These are phyloP conservation scores for Yarrowia porcina DNA, from an alignment of 805 yeast species.

Conservation along the genomic window DNA sequence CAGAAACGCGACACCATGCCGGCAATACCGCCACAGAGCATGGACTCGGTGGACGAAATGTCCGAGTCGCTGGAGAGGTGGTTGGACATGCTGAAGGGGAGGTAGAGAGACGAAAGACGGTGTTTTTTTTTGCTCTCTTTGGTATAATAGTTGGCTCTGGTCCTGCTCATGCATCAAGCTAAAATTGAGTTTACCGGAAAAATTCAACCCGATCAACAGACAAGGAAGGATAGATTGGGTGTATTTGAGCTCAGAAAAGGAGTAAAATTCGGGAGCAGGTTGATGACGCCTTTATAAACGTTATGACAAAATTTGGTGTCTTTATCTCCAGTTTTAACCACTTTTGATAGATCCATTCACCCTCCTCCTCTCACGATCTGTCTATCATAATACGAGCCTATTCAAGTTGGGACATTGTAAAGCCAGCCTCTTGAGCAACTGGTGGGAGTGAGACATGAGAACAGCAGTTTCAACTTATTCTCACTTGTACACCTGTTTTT, in stretches of 20 bases:
- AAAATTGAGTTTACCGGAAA: neutral
- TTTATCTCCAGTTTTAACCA: no score
- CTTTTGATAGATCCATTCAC: no score
- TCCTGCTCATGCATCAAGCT: neutral
- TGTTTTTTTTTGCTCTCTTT: neutral
- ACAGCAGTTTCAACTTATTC: no score
- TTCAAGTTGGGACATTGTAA: neutral
- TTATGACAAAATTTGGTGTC: no score
- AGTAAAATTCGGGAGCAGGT: no score
- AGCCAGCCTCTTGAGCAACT: no score
- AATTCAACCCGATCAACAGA: neutral
- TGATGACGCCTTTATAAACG: no score
- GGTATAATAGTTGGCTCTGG: neutral
- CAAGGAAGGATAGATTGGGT: no score
- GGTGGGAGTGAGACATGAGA: no score
- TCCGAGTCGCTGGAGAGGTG: slow-evolving; percentile 45
- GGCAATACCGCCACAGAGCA: slow-evolving; percentile 67
- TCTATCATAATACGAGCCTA: neutral
- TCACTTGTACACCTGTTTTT: no score
- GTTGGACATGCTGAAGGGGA: slow-evolving; percentile 29
- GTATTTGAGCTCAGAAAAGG: no score
- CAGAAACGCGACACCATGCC: slow-evolving; percentile 61
- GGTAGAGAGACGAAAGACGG: neutral
- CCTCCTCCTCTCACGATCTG: no score
- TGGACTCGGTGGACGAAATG: slow-evolving; percentile 51